Conservation (phyloP, 164 flowering plant species). For the Berberis thunbergii region DNA sequence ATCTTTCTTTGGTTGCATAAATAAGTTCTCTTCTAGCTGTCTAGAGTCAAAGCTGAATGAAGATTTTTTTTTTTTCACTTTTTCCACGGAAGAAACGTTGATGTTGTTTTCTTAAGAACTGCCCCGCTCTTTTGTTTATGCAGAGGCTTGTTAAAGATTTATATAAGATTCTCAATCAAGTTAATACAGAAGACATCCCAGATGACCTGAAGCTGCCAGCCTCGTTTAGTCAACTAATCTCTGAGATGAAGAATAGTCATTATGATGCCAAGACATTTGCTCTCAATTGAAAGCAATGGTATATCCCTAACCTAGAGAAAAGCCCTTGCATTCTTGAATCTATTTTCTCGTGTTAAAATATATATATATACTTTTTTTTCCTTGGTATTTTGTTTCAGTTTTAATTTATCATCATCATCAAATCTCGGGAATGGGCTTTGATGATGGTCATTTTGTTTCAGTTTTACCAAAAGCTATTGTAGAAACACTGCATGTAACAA, state of each 20-base stretch:
- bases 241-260: conserved; percentile 67
- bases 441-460: too few species aligned
- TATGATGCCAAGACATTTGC: conserved; percentile 85
- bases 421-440: too few species aligned
- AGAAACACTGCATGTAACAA: too few species aligned
- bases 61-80: too few species aligned
- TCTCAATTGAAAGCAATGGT: conserved; percentile 72
- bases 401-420: too few species aligned
- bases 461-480: too few species aligned
- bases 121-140: conserved; percentile 19
- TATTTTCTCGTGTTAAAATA: too few species aligned
- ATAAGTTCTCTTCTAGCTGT: not conserved
- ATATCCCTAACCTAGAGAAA: conserved; percentile 11
- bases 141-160: conserved; percentile 81
- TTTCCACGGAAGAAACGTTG: too few species aligned
- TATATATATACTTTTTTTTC: too few species aligned
- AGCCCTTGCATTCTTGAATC: not conserved
- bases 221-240: conserved; percentile 62
- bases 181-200: conserved; percentile 65
- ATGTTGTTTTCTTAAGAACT: not conserved
- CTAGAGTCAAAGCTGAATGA: not conserved
- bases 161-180: conserved; percentile 71
- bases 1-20: not conserved
- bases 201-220: conserved; percentile 64
- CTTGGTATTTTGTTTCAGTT: too few species aligned